A percentile compares a stretch with the other conserved stretches of the same genome.
phyloP scores from a whole-genome alignment of 139 green algal species.

The Microglena sp. region DNA sequence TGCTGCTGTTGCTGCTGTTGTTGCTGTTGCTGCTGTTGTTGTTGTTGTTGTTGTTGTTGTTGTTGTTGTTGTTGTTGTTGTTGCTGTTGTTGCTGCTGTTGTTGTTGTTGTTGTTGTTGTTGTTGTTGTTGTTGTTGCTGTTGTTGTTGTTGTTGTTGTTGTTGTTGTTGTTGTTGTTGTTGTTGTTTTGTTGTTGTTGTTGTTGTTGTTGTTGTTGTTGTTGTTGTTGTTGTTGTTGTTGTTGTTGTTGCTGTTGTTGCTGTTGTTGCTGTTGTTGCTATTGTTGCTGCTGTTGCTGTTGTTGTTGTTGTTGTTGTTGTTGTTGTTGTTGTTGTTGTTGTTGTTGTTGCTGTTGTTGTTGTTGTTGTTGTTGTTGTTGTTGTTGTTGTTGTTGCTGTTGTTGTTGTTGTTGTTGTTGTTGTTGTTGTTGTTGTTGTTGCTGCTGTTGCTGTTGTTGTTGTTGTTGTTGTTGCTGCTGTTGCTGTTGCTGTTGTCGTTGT shows the following conservation, averaged over 20 bases:
- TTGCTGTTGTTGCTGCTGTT: background rate
- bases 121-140: background rate
- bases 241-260: background rate
- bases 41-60: background rate
- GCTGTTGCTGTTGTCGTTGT: slow-evolving; percentile 4
- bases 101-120: background rate
- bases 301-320: slow-evolving; percentile 4
- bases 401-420: slow-evolving; percentile 9
- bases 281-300: slow-evolving; percentile 1
- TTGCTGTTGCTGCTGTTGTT: too few species aligned
- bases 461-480: slow-evolving; percentile 7
- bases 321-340: slow-evolving; percentile 6
- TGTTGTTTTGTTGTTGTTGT: too few species aligned
- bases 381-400: slow-evolving; percentile 7
- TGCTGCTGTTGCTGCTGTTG: too few species aligned
- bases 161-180: too few species aligned
- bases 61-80: background rate
- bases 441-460: slow-evolving; percentile 6
- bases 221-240: too few species aligned
- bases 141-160: too few species aligned
- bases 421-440: slow-evolving; percentile 7
- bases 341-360: slow-evolving; percentile 7
- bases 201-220: too few species aligned
- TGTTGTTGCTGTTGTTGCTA: too few species aligned
- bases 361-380: slow-evolving; percentile 8